phyloP scores from a whole-genome alignment of 495 filamentous ascomycete species.

The Aspergillus steynii region DNA sequence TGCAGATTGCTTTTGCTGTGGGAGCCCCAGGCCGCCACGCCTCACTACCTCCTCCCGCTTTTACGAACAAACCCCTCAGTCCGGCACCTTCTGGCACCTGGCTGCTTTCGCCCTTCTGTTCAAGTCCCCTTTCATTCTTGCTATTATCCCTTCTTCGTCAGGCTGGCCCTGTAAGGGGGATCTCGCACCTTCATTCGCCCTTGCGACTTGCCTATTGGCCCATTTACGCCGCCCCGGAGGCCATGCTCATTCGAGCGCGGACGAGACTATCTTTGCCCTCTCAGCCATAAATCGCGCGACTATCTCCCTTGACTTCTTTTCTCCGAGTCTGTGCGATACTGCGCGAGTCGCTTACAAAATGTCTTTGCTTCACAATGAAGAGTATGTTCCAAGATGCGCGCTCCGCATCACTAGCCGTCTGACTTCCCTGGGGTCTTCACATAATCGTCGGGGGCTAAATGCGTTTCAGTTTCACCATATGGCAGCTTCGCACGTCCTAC shows the following conservation, averaged over 20 bases:
- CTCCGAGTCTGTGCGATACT: neutral
- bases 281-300: conserved; percentile 8
- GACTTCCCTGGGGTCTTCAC: conserved; percentile 1
- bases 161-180: conserved; percentile 40
- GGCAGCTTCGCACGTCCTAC: conserved; percentile 90
- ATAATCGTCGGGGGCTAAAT: conserved; percentile 19
- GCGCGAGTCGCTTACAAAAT: conserved; percentile 44
- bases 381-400: conserved; percentile 57
- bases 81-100: conserved; percentile 10
- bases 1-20: neutral
- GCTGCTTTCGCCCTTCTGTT: conserved; percentile 13
- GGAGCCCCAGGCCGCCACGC: neutral
- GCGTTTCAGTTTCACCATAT: conserved; percentile 75
- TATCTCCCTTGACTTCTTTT: neutral
- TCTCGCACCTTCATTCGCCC: conserved; percentile 12
- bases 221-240: conserved; percentile 6
- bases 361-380: conserved; percentile 96
- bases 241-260: conserved; percentile 17
- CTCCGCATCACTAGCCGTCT: conserved; percentile 6
- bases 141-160: conserved; percentile 19
- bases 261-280: conserved; percentile 8
- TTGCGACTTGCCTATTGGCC: conserved; percentile 14
- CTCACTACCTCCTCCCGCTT: neutral
- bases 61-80: neutral
- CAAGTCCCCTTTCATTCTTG: conserved; percentile 3